Conservation (phyloP, 148 eudicot species). For the Rhododendron kiyosumense region DNA sequence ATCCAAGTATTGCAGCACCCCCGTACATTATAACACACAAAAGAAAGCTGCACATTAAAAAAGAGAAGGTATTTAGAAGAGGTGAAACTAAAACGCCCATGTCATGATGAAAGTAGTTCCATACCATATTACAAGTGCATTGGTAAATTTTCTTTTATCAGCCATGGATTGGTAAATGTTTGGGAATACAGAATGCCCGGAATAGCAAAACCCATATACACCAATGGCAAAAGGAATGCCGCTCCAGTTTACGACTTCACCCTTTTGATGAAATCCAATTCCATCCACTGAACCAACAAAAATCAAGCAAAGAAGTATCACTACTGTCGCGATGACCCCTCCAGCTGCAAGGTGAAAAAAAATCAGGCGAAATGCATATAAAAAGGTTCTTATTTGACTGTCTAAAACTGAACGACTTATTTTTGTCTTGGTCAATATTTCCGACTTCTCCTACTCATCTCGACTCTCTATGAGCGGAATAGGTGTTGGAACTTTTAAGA, state of each 20-base stretch:
- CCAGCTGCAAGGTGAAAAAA: constrained; percentile 52
- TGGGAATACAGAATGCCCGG: constrained; percentile 91
- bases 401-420: too few species aligned
- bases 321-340: constrained; percentile 62
- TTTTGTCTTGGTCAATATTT: too few species aligned
- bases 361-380: background rate
- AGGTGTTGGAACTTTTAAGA: too few species aligned
- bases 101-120: background rate
- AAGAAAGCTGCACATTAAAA: constrained; percentile 47
- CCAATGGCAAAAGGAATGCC: constrained; percentile 86
- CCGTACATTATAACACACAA: constrained; percentile 70
- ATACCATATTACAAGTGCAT: constrained; percentile 56
- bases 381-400: background rate
- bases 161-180: constrained; percentile 96
- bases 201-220: constrained; percentile 76
- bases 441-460: too few species aligned
- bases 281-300: constrained; percentile 51
- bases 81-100: background rate
- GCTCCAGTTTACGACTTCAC: constrained; percentile 53
- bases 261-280: constrained; percentile 56
- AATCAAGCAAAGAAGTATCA: constrained; percentile 58
- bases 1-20: constrained; percentile 73
- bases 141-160: constrained; percentile 68
- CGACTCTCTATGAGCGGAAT: too few species aligned
- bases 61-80: constrained; percentile 1